Evolutionary conservation across 23 red algal species (phyloP), one percentile per base, ranked within the genome.

Genomic region (Agarophyton chilense): DNA sequence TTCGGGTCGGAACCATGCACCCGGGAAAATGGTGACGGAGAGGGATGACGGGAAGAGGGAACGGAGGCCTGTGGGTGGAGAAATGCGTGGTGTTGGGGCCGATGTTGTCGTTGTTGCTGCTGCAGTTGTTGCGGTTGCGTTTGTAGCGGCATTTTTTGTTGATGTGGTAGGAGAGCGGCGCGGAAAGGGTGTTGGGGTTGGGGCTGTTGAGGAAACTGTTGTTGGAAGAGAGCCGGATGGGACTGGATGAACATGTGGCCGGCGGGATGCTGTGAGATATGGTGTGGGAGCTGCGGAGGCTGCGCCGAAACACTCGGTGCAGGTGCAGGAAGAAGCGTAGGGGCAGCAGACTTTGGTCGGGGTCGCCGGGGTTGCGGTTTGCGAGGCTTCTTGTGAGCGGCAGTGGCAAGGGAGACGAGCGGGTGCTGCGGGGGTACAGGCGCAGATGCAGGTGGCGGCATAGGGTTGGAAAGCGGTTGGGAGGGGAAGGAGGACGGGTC

Each of bases 231-330:
- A 0, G 64, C n/a, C 21, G 64, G 38, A 33, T 70, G 64, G 28
- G 64, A 70, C 11, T 70, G 32, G 21, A 70, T 36, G n/a, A 70
- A 70, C 64, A 70, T 70, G n/a, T 70, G 64, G 18, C 64, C 64
- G 14, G 40, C 32, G 17, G 64, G 64, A 22, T 70, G 64, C 38
- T 70, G 64, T 4, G 64, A 70, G 4, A 70, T 70, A 33, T 70
- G 64, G 19, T 70, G 64, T 18, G 64, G 64, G 28, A 70, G 64
- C 34, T 70, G 64, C 34, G 64, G 64, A 6, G 38, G 64, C 11
- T 29, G 13, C 34, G 64, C 64, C 13, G 64, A 42, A 2, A n/a
- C 34, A 18, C 40, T 70, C 2, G 64, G 64, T 4, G 34, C 34
- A 33, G 64, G 64, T 9, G 55, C 55, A 4, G 55, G 55, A 11